Percentiles rank a stretch among this genome's conserved stretches.
Conservation (phyloP, 2,329 filamentous ascomycete genomes). For the Calonectria hawksworthii region DNA sequence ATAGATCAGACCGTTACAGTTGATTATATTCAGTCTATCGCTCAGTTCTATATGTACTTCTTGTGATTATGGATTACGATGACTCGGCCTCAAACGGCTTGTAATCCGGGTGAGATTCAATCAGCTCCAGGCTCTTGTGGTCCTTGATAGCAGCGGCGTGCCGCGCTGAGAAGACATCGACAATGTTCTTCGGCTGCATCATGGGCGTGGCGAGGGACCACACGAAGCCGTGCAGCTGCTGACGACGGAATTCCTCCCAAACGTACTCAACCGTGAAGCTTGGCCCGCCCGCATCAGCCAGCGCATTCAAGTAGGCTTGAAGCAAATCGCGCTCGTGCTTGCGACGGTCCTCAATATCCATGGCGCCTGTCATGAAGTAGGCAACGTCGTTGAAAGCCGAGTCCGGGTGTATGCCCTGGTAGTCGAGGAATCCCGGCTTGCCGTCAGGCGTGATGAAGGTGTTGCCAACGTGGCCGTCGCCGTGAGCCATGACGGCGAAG, state of each 20-base stretch:
- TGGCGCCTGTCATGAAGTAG: slow-evolving; percentile 9
- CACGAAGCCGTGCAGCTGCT: slow-evolving; percentile 30
- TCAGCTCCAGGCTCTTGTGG: slow-evolving; percentile 27
- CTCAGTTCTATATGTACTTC: neutral
- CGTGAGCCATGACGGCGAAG: slow-evolving; percentile 21
- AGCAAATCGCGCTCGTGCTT: slow-evolving; percentile 23
- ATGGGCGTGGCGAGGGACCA: slow-evolving; percentile 30
- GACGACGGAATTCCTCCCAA: slow-evolving; percentile 30
- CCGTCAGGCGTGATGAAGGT: slow-evolving; percentile 9
- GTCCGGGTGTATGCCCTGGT: slow-evolving; percentile 19
- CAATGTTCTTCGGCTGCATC: slow-evolving; percentile 31
- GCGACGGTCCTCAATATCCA: slow-evolving; percentile 20
- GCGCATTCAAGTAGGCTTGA: slow-evolving; percentile 19
- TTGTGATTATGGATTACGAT: neutral
- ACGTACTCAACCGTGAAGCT: neutral
- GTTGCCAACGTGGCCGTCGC: slow-evolving; percentile 24
- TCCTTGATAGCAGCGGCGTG: slow-evolving; percentile 30
- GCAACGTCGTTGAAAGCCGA: slow-evolving; percentile 28
- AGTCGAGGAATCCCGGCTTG: slow-evolving; percentile 33
- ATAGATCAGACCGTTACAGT: too few species aligned
- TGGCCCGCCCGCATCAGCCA: neutral
- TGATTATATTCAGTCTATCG: neutral
- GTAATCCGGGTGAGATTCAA: slow-evolving; percentile 3
- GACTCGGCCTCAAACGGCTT: neutral
- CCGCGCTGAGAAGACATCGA: slow-evolving; percentile 26